Evolutionary conservation across 345 rosid species (phyloP).

Genomic region (Xanthoceras sorbifolium): DNA sequence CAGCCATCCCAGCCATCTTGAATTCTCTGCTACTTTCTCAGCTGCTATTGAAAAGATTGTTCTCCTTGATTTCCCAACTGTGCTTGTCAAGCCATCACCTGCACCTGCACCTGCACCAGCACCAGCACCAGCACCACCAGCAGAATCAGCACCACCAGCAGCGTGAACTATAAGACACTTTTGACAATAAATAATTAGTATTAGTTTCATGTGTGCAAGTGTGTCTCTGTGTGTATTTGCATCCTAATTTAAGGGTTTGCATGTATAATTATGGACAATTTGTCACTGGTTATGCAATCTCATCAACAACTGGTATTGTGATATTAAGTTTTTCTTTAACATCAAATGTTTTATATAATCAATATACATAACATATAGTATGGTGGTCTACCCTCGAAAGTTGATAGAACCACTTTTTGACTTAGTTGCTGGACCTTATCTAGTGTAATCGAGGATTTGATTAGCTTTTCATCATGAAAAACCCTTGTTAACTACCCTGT

Average conservation of each 20-base stretch:
- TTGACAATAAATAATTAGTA: background rate
- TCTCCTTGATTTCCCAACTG: constrained; percentile 67
- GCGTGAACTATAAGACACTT: constrained; percentile 15
- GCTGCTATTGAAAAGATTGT: constrained; percentile 74
- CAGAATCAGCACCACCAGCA: background rate
- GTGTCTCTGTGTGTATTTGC: constrained; percentile 4
- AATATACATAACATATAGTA: too few species aligned
- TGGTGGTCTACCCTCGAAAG: constrained; percentile 14
- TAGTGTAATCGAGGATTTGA: constrained; percentile 1
- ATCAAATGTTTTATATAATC: background rate
- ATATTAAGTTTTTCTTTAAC: constrained; percentile 16
- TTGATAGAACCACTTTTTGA: constrained; percentile 17
- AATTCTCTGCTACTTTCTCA: constrained; percentile 78
- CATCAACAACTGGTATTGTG: constrained; percentile 18
- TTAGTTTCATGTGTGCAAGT: background rate
- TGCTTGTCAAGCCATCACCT: constrained; percentile 46
- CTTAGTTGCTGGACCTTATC: constrained; percentile 13
- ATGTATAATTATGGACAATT: constrained; percentile 2
- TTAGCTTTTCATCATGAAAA: constrained; percentile 19
- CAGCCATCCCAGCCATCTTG: constrained; percentile 69
- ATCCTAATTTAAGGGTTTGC: constrained; percentile 1
- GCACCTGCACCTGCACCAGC: constrained; percentile 2
- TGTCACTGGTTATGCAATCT: constrained; percentile 11
- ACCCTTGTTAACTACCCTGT: constrained; percentile 22
- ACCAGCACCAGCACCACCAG: background rate